Conservation (phyloP, 2,329 filamentous ascomycete species). For the Colletotrichum caudatum region DNA sequence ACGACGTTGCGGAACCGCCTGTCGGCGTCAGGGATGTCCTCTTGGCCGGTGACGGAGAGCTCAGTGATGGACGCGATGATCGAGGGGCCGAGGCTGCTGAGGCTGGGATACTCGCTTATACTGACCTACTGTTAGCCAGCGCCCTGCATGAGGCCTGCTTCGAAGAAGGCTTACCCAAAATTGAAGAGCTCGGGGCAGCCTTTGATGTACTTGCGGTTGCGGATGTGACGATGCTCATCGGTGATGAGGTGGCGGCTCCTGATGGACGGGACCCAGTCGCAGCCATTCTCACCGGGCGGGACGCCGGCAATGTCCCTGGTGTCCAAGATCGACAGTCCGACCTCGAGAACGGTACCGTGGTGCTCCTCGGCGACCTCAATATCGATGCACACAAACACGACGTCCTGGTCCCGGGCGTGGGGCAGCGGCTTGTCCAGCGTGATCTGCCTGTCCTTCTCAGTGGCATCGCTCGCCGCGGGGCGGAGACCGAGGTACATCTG, state of each 20-base stretch:
- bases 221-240: constrained; percentile 72
- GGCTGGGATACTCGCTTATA: constrained; percentile 55
- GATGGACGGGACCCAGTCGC: constrained; percentile 76
- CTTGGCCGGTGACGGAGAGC: constrained; percentile 9
- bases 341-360: constrained; percentile 79
- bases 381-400: constrained; percentile 82
- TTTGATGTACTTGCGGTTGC: constrained; percentile 75
- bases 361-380: constrained; percentile 82
- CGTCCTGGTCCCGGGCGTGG: constrained; percentile 17
- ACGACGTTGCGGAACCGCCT: constrained; percentile 64
- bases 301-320: constrained; percentile 66
- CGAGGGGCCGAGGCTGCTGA: constrained; percentile 49
- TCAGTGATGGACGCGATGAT: constrained; percentile 55
- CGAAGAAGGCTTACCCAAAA: constrained; percentile 72
- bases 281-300: constrained; percentile 70
- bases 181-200: constrained; percentile 81
- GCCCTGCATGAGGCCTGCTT: too few relatives aligned
- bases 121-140: constrained; percentile 47
- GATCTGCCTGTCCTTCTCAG: constrained; percentile 24
- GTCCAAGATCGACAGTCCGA: constrained; percentile 87
- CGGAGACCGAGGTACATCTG: constrained; percentile 41
- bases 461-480: constrained; percentile 5
- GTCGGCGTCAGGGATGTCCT: constrained; percentile 11
- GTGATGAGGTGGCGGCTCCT: constrained; percentile 82
- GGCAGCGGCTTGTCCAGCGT: constrained; percentile 19